Evolutionary conservation across 495 filamentous ascomycete genomes (phyloP), one percentile per base, ranked within the genome.

Genomic region (Aspergillus cristatus): DNA sequence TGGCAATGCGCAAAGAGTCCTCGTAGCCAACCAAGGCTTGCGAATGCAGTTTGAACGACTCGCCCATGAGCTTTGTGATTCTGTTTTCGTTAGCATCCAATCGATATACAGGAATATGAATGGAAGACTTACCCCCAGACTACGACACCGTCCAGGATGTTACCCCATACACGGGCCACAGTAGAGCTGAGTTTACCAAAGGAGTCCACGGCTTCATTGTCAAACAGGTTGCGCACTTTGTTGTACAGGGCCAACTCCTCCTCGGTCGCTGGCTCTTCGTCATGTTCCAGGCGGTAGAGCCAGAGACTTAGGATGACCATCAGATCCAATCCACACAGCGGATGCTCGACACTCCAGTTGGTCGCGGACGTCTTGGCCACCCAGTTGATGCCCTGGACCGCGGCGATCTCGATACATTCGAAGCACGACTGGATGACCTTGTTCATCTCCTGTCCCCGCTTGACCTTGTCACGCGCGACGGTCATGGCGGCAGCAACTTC

Each of bases 281-380:
- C 91, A 71, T 96, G 87, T 84, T 98, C 91, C 70, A 98, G 80
- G 64, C 86, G 84, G 70, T 94, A 96, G 53, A 98, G 79, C 91
- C 91, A 98, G 48, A 98, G 71, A 57, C 84, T 95, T 52, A 98
- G 84, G 50, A 96, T 95, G 67, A 98, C 90, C 81, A 98, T 96
- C 53, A 98, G 74, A 62, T 98, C 91, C 65, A 98, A 74, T 46
- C 88, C 93, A 55, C 88, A 94, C 28, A 98, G 79, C 20, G 93
- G 91, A 58, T 98, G 91, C 68, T 98, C 91, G 32, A 97, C 82
- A 65, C 91, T 98, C 91, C 91, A 98, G 68, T 98, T 97, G 36
- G 91, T 94, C 34, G 91, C 86, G 37, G 86, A 94, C 15, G 89
- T 96, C 52, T 88, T 78, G 6, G 93, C 91, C 33, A 98, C 90